Base-by-base conservation (phyloP, 495 filamentous ascomycete genomes). In the Neurospora hispaniola region DNA sequence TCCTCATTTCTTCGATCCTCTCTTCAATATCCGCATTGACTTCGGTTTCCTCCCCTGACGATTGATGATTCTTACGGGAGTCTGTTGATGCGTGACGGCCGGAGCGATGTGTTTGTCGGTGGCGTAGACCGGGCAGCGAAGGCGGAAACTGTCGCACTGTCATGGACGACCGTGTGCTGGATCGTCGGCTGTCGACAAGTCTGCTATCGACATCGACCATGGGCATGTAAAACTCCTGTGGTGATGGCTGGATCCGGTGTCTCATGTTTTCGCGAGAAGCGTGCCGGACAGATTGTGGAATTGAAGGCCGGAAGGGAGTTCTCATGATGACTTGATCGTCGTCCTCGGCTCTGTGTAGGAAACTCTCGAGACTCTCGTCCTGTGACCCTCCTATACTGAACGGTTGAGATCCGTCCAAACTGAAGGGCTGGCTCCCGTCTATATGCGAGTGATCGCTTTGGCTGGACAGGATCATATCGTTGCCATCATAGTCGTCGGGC, bases 341-440 rank as follows among this genome's bases (percentile, higher is more conserved):
- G 18, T 78, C 72, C 74, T 86, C 83, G 71, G 82, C 81, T 71
- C 76, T 81, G 40, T 76, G 78, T 46, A 79, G 66, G 69, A 85
- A 86, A 71, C 80, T 81, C 74, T 82, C 79, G 75, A 85, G 80
- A 73, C 76, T 82, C 70, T 83, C 81, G 70, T 86, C 84, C 71
- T 86, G 85, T 2, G 85, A 86, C n/a, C 76, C 81, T 11, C 77
- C 72, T 42, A 81, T 76, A 73, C 79, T 80, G 62, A 74, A 78
- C 1, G 76, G 77, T 48, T 81, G 79, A 4, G 79, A 81, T 7
- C 76, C 77, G 44, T 75, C 76, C 10, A 78, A 71, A 68, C 75
- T 79, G 72, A 76, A 76, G n/a, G 78, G 76, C 71, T 84, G 82
- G 9, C 82, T 82, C 54, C 70, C 75, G 43, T 71, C 75, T 39